phyloP scores from a whole-genome alignment of 176 grass and related monocot species.

The Canna indica region DNA sequence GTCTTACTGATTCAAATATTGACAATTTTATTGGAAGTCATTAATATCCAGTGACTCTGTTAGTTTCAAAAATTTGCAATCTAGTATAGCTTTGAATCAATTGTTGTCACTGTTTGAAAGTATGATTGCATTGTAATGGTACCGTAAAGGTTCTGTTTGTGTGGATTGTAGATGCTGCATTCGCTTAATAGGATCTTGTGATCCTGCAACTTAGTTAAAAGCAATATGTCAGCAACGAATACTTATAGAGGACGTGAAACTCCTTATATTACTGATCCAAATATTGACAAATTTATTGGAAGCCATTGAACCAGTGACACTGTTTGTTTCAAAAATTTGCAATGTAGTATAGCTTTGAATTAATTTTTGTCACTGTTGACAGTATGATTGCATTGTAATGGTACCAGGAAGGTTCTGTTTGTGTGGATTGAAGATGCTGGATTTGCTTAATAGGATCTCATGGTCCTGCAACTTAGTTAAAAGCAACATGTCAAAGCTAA shows the following conservation, averaged over 20 bases:
- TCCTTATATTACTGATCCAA: background rate
- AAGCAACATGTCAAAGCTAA: no score
- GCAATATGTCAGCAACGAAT: no score
- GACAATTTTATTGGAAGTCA: background rate
- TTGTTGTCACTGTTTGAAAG: no score
- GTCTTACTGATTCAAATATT: background rate
- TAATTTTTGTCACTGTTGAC: no score
- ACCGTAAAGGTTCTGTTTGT: background rate
- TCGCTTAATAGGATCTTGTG: no score
- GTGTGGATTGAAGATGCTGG: background rate
- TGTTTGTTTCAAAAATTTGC: background rate
- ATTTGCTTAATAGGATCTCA: no score
- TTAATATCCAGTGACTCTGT: background rate
- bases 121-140: background rate
- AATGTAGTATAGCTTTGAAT: background rate
- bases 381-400: background rate
- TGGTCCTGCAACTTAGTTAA: no score
- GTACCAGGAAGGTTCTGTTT: background rate
- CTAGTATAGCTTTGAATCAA: background rate
- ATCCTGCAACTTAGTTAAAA: no score
- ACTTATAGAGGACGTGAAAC: no score
- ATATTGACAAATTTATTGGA: background rate
- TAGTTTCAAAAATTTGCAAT: background rate
- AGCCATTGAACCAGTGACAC: background rate
- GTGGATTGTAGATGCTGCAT: background rate